Percentiles rank a stretch among this genome's conserved stretches.
Evolutionary conservation across 345 rosid genomes (phyloP).

Genomic region (Euclidium syriacum): DNA sequence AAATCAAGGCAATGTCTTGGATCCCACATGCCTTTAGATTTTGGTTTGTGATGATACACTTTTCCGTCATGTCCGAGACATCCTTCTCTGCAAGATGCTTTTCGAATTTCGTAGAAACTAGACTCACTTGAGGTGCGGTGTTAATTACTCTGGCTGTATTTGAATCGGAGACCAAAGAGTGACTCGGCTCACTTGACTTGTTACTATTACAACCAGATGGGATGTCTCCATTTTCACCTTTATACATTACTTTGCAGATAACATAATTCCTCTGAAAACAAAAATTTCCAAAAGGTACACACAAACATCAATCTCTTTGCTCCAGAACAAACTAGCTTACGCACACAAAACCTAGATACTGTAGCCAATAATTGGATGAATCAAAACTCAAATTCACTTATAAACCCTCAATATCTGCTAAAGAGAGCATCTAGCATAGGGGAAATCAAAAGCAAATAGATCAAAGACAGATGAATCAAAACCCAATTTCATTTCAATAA

Average conservation of each 20-base stretch:
- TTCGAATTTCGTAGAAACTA: not conserved
- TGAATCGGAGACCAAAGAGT: not conserved
- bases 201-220: not conserved
- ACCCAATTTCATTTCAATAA: not conserved
- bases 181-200: not conserved
- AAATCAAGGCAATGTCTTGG: not conserved
- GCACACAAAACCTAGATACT: no score
- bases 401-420: not conserved
- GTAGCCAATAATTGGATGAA: no score
- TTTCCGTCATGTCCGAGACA: not conserved
- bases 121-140: conserved; percentile 4
- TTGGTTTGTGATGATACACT: not conserved
- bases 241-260: conserved; percentile 25
- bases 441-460: no score
- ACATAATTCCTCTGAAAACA: conserved; percentile 14
- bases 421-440: not conserved
- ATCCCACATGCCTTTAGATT: not conserved
- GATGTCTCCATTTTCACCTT: not conserved
- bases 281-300: no score
- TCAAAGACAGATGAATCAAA: not conserved
- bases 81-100: not conserved
- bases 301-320: no score
- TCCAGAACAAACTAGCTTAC: no score
- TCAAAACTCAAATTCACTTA: no score
- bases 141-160: not conserved